phyloP scores from a whole-genome alignment of 257 asterid genomes.

The Capsicum baccatum region DNA sequence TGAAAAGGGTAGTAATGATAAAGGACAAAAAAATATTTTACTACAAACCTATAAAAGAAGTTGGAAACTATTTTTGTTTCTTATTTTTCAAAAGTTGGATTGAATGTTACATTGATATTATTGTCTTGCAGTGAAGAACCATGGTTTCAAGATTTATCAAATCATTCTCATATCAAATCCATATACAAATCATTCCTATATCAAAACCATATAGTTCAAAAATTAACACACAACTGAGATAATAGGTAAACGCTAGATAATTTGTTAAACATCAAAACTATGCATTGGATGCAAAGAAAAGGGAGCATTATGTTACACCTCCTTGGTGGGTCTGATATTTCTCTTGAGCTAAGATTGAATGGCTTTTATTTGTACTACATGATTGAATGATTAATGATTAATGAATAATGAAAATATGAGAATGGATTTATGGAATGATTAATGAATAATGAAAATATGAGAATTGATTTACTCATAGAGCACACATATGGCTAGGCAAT shows the following conservation, averaged over 20 bases:
- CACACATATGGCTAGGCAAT: slow-evolving; percentile 1
- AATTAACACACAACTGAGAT: too few relatives aligned
- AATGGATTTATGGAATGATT: not conserved
- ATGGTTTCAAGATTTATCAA: too few relatives aligned
- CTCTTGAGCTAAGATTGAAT: not conserved
- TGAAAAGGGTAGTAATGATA: slow-evolving; percentile 31
- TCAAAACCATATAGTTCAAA: too few relatives aligned
- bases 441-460: too few relatives aligned
- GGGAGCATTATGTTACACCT: too few relatives aligned
- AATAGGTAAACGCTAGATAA: too few relatives aligned
- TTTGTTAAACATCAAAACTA: too few relatives aligned
- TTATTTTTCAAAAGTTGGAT: not conserved
- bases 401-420: not conserved
- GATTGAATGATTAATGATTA: not conserved
- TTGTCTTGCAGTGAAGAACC: not conserved
- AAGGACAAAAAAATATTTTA: not conserved
- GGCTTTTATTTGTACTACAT: slow-evolving; percentile 10
- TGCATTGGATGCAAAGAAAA: too few relatives aligned
- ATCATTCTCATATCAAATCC: too few relatives aligned
- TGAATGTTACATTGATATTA: not conserved
- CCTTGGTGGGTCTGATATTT: not conserved
- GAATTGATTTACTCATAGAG: not conserved
- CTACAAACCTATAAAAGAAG: not conserved
- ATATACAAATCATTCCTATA: too few relatives aligned
- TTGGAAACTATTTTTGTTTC: not conserved